phyloP scores from a whole-genome alignment of 208 protist genomes.

The Acanthamoeba sp. region DNA sequence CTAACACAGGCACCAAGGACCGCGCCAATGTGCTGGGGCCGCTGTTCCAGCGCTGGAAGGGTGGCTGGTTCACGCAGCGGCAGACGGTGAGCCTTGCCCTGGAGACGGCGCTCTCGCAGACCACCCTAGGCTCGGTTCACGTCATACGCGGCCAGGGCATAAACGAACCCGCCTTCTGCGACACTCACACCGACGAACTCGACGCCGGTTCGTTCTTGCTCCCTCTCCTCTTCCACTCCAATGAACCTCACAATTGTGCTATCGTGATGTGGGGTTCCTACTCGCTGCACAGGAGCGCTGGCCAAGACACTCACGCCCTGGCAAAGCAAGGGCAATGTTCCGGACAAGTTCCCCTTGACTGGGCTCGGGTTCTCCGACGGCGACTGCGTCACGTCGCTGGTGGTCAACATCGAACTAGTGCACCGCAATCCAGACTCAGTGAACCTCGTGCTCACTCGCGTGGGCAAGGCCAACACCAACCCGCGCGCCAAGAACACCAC shows the following conservation, averaged over 20 bases:
- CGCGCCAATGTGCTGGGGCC: background rate
- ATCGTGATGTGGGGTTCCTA: too few relatives aligned
- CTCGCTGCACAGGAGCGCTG: background rate
- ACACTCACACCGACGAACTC: conserved; percentile 48
- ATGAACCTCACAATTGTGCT: too few relatives aligned
- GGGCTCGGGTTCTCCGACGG: background rate
- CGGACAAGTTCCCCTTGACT: background rate
- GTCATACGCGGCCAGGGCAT: conserved; percentile 12
- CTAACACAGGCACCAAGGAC: conserved; percentile 48
- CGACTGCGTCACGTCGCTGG: conserved; percentile 10
- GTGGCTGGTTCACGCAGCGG: conserved; percentile 67
- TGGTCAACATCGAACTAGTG: background rate
- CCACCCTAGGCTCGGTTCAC: conserved; percentile 21
- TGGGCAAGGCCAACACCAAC: background rate
- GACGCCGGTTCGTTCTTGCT: background rate
- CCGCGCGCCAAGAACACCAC: conserved; percentile 24
- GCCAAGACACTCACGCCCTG: background rate
- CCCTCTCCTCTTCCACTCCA: too few relatives aligned
- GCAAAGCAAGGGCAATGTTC: background rate
- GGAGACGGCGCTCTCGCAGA: conserved; percentile 14
- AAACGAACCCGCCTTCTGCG: conserved; percentile 28
- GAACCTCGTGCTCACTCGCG: background rate
- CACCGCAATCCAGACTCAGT: background rate
- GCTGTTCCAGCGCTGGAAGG: conserved; percentile 57
- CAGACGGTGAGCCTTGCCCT: conserved; percentile 6